Conservation (phyloP, 345 rosid species). For the Eucalyptus urophylla region DNA sequence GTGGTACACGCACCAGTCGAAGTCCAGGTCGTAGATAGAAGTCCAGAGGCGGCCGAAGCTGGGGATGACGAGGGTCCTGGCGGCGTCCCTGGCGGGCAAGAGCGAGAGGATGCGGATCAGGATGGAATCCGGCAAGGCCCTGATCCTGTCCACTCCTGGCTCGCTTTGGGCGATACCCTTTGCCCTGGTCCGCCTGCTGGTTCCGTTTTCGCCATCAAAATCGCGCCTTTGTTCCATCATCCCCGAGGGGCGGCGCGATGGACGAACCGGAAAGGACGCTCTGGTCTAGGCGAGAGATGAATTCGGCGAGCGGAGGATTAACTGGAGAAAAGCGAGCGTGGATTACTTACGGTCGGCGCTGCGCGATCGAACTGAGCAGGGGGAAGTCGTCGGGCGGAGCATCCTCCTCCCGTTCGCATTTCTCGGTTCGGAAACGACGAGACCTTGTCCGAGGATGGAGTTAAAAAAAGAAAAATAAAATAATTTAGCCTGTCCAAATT, state of each 20-base stretch:
- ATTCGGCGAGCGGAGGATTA: neutral
- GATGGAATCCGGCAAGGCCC: neutral
- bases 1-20: neutral
- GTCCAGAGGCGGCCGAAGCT: conserved; percentile 1
- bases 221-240: neutral
- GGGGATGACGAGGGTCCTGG: neutral
- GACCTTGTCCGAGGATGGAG: neutral
- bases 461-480: neutral
- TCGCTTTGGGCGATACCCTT: neutral
- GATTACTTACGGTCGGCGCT: neutral
- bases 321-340: neutral
- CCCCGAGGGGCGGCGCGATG: neutral
- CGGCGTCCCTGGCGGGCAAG: neutral
- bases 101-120: neutral
- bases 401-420: neutral
- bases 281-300: neutral
- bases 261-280: neutral
- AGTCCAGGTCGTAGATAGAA: neutral
- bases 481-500: neutral
- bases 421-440: neutral
- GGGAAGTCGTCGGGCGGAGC: neutral
- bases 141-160: neutral
- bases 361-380: neutral
- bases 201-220: neutral
- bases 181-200: neutral